These are phyloP conservation scores for Gracilariopsis chorda DNA, from an alignment of 23 red algal species.

Conservation along the genomic window DNA sequence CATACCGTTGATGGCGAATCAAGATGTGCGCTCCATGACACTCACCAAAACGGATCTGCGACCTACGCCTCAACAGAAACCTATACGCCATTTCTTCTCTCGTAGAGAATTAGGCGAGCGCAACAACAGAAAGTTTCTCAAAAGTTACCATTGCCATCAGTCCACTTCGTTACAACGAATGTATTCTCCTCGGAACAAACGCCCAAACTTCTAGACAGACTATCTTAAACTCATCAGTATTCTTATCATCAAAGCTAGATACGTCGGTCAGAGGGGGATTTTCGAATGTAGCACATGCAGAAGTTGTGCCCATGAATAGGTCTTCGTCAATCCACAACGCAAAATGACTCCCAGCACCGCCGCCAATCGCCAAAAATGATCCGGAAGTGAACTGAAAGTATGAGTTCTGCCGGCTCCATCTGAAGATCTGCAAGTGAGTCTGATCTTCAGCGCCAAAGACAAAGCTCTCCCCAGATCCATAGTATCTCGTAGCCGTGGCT, in stretches of 20 bases:
- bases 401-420: constrained; percentile 71
- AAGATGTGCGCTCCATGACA: too few relatives aligned
- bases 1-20: too few relatives aligned
- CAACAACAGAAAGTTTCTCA: too few relatives aligned
- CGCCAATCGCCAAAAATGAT: constrained; percentile 86
- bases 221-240: constrained; percentile 57
- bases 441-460: constrained; percentile 75
- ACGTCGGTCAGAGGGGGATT: constrained; percentile 65
- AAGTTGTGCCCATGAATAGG: constrained; percentile 82
- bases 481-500: constrained; percentile 54
- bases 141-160: too few relatives aligned
- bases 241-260: background rate
- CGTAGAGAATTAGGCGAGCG: too few relatives aligned
- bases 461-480: constrained; percentile 93
- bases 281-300: constrained; percentile 83
- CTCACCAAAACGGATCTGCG: too few relatives aligned
- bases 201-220: constrained; percentile 54
- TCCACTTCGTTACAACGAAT: constrained; percentile 10
- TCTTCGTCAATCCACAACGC: constrained; percentile 89
- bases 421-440: constrained; percentile 30
- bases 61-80: too few relatives aligned
- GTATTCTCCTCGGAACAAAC: constrained; percentile 38
- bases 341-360: constrained; percentile 82
- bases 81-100: too few relatives aligned
- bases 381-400: constrained; percentile 86